phyloP scores from a whole-genome alignment of 495 filamentous ascomycete species.

The Aspergillus egyptiacus region DNA sequence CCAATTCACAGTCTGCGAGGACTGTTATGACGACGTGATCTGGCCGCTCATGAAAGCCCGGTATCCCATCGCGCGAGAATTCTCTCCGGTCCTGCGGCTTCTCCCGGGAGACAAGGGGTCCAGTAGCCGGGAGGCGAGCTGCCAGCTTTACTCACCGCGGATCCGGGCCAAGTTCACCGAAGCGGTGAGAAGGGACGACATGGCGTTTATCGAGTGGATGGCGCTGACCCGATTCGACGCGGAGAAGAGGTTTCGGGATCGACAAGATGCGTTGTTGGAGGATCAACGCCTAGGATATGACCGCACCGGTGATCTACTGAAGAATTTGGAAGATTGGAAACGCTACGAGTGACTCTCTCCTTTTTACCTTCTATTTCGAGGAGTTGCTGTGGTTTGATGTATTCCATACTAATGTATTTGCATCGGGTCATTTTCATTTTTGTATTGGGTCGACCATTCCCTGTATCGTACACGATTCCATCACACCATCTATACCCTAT shows the following conservation, averaged over 20 bases:
- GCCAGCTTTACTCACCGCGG: slow-evolving; percentile 69
- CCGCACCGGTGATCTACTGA: slow-evolving; percentile 42
- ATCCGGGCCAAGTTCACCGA: slow-evolving; percentile 62
- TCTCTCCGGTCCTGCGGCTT: slow-evolving; percentile 42
- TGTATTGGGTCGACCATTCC: slow-evolving; percentile 3
- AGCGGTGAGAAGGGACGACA: slow-evolving; percentile 54
- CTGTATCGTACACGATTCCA: slow-evolving; percentile 6
- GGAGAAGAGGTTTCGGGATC: slow-evolving; percentile 43
- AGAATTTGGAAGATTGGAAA: slow-evolving; percentile 49
- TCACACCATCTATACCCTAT: neutral
- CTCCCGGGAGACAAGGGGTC: slow-evolving; percentile 43
- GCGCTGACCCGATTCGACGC: slow-evolving; percentile 37
- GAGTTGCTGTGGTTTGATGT: neutral
- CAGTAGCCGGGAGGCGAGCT: slow-evolving; percentile 47
- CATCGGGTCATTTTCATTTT: neutral
- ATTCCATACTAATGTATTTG: neutral
- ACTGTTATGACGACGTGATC: slow-evolving; percentile 65
- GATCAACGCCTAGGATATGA: slow-evolving; percentile 41
- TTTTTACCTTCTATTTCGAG: slow-evolving; percentile 8
- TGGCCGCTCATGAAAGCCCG: slow-evolving; percentile 52
- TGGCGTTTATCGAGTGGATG: slow-evolving; percentile 38
- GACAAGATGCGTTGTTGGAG: slow-evolving; percentile 34
- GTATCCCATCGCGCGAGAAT: slow-evolving; percentile 50
- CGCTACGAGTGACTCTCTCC: slow-evolving; percentile 40
- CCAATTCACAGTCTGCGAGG: slow-evolving; percentile 62